Conservation (phyloP, 345 rosid genomes). For the Adansonia digitata region DNA sequence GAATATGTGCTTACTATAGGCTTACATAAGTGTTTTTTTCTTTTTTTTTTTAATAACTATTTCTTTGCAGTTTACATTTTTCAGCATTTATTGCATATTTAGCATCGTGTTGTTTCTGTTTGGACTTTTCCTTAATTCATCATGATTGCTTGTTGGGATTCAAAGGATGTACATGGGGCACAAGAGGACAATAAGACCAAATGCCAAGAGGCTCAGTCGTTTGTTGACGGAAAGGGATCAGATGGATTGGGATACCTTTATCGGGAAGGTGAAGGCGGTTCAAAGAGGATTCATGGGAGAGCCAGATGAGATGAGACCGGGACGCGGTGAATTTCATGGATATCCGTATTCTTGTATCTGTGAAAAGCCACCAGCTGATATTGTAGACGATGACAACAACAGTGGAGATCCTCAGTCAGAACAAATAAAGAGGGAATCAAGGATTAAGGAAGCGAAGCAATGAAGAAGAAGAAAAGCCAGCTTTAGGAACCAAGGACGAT, state of each 20-base stretch:
- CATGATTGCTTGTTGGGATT: constrained; percentile 2
- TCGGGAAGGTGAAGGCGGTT: constrained; percentile 69
- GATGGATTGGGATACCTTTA: constrained; percentile 79
- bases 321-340: constrained; percentile 88
- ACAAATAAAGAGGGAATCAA: constrained; percentile 19
- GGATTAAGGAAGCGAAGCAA: constrained; percentile 18
- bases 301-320: constrained; percentile 79
- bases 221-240: constrained; percentile 56
- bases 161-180: constrained; percentile 90
- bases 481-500: constrained; percentile 24
- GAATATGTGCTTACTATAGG: too few relatives aligned
- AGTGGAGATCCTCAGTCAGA: constrained; percentile 1
- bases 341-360: constrained; percentile 81
- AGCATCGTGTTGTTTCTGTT: not conserved
- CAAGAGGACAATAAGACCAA: constrained; percentile 91
- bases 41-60: not conserved
- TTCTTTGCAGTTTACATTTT: not conserved
- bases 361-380: constrained; percentile 41
- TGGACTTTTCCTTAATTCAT: not conserved
- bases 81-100: not conserved
- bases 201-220: constrained; percentile 78
- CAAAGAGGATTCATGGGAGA: constrained; percentile 99
- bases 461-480: constrained; percentile 12
- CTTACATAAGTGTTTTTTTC: too few relatives aligned
- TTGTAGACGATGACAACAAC: constrained; percentile 18